These are phyloP conservation scores for Typha latifolia DNA, from an alignment of 176 grass and related monocot genomes.

Conservation along the genomic window DNA sequence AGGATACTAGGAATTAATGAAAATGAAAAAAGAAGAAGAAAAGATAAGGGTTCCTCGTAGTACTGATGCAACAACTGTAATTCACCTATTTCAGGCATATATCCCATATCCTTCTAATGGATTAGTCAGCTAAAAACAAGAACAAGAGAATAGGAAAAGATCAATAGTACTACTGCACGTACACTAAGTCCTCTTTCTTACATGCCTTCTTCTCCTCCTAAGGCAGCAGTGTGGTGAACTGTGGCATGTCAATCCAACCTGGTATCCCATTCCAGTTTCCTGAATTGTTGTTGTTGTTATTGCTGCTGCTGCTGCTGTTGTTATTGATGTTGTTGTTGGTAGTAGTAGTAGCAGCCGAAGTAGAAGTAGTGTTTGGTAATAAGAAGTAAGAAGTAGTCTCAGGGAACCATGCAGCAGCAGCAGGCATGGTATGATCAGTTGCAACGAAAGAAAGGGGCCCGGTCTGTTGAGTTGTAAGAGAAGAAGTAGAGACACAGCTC, in stretches of 20 bases:
- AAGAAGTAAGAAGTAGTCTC: neutral
- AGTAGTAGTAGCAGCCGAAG: slow-evolving; percentile 5
- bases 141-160: neutral
- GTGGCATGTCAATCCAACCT: slow-evolving; percentile 36
- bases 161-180: neutral
- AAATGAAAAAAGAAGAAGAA: neutral
- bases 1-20: neutral
- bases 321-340: slow-evolving; percentile 9
- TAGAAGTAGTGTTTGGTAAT: slow-evolving; percentile 7
- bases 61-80: no score
- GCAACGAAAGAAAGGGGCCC: neutral
- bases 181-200: neutral
- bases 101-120: no score
- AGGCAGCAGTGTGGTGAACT: slow-evolving; percentile 24
- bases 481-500: neutral
- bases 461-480: neutral
- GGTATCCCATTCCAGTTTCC: slow-evolving; percentile 20
- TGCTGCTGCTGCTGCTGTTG: slow-evolving; percentile 6
- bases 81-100: no score
- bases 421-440: neutral
- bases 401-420: slow-evolving; percentile 5
- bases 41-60: no score
- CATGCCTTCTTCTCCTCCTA: neutral
- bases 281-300: slow-evolving; percentile 6
- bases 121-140: no score